phyloP scores from a whole-genome alignment of 352 stramenopile genomes.

The Globisporangium megalacanthum region DNA sequence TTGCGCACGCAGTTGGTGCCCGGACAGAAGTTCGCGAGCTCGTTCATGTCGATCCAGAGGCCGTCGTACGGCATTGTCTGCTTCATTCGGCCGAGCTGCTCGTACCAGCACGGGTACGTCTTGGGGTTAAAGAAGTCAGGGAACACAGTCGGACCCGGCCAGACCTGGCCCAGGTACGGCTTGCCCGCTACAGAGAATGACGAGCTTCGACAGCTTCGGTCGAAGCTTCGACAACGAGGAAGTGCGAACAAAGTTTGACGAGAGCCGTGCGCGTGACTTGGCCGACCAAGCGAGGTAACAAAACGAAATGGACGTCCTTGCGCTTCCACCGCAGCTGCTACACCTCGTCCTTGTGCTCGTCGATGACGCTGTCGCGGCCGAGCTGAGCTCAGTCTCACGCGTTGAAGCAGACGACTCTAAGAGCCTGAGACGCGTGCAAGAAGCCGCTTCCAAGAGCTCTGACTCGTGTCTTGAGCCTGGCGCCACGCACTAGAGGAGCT shows the following conservation, averaged over 20 bases:
- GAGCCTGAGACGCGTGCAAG: neutral
- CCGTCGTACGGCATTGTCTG: constrained; percentile 53
- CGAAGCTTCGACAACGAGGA: too few species aligned
- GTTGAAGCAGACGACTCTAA: neutral
- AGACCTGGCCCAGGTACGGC: constrained; percentile 68
- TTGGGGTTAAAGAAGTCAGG: constrained; percentile 81
- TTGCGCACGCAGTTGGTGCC: constrained; percentile 35
- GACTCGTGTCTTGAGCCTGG: neutral
- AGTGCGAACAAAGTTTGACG: too few species aligned
- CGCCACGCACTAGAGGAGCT: neutral
- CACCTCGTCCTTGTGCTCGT: neutral
- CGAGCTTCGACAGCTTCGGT: too few species aligned
- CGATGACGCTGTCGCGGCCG: neutral
- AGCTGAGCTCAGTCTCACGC: neutral
- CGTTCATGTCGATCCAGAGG: constrained; percentile 89
- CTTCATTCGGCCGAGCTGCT: constrained; percentile 56
- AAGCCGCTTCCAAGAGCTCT: neutral
- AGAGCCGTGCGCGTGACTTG: too few species aligned
- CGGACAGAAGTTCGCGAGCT: constrained; percentile 72
- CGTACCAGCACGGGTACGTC: constrained; percentile 51
- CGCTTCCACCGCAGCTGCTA: neutral
- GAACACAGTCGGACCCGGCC: constrained; percentile 75
- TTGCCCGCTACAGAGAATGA: constrained; percentile 29
- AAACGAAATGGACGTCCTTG: neutral
- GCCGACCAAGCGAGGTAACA: too few species aligned